Evolutionary conservation across 805 yeast genomes (phyloP), one percentile per base, ranked within the genome.

Genomic region (Millerago galiae): DNA sequence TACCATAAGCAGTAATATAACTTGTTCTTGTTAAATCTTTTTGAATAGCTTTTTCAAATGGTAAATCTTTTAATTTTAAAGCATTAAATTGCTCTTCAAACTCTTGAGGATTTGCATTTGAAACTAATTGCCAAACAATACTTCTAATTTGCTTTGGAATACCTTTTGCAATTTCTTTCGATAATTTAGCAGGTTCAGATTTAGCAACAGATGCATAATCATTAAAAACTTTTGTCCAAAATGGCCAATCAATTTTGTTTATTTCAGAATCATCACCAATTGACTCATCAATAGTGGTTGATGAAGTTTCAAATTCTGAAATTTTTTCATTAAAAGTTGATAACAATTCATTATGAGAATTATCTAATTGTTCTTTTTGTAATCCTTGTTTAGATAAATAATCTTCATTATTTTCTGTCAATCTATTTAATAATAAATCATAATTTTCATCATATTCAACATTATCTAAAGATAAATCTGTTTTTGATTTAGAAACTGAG

Each of bases 41-140:
- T 48, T 73, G 79, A 41, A 91, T 91, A 21, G 80, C 78, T 50
- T 79, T 77, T 49, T 84, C 95, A 61, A 79, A 88, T 13, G 76
- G 71, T 13, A 84, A 77, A 32, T 66, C 74, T 46, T 75, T 68
- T 47, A 76, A 82, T 40, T 80, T 61, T 34, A 73, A 55, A 3
- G 60, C 54, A 11, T 51, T 46, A 46, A 60, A 69, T 13, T 52
- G 46, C 8, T 55, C 59, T 21, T 61, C 63, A 37, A 62, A 59
- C 45, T 65, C 68, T 39, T 73, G 71, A 25, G 75, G 66, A 54
- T 90, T 90, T 8, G 95, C 82, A 48, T 79, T 77, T 14, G 95
- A 74, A 43, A 89, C 81, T 38, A 88, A 68, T 64, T 90, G 97
- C 99, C 99, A 91, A 16, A 91, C 75, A 50, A 90, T 79, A 2